phyloP scores from a whole-genome alignment of 129 eudicot species.

The Deinandra increscens region DNA sequence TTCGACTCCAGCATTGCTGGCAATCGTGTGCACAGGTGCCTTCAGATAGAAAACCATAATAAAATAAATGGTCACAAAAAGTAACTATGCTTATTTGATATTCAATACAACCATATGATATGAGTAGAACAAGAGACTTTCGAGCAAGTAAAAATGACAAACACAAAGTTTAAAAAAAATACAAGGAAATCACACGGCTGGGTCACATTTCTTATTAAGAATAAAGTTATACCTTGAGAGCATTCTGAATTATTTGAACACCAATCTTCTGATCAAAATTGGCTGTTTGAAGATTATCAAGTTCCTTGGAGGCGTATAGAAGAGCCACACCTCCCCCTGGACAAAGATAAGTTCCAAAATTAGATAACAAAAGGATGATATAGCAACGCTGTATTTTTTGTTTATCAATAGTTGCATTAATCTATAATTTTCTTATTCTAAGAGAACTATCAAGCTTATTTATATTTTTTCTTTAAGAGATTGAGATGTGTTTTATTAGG shows the following conservation, averaged over 20 bases:
- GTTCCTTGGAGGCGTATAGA: slow-evolving; percentile 68
- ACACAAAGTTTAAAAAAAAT: background rate
- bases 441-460: no score
- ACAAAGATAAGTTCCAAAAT: background rate
- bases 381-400: no score
- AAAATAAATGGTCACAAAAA: slow-evolving; percentile 1
- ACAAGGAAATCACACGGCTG: background rate
- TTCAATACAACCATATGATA: background rate
- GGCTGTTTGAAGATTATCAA: slow-evolving; percentile 57
- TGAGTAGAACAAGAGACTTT: background rate
- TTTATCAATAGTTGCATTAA: no score
- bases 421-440: no score
- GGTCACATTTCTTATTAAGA: background rate
- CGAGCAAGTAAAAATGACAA: background rate
- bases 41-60: slow-evolving; percentile 16
- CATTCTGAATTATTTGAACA: slow-evolving; percentile 70
- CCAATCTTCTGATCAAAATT: slow-evolving; percentile 74
- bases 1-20: slow-evolving; percentile 74
- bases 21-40: slow-evolving; percentile 75
- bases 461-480: no score
- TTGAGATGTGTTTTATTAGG: no score
- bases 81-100: background rate
- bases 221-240: slow-evolving; percentile 45
- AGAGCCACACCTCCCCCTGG: slow-evolving; percentile 85
- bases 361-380: background rate